phyloP scores from a whole-genome alignment of 441 rosid species.

The Populus hybrid region DNA sequence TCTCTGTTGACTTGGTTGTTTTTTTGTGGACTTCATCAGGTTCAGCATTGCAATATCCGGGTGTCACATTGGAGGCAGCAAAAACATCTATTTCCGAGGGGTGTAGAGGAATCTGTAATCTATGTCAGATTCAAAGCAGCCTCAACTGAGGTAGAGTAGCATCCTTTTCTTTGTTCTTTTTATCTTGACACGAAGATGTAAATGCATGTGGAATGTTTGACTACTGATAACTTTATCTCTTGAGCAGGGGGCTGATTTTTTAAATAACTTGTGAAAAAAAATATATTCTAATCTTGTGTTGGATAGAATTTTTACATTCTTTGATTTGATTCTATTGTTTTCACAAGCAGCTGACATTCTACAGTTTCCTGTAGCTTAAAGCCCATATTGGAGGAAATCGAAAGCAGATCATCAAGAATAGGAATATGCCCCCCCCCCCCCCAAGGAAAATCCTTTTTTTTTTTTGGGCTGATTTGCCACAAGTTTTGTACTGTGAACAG shows the following conservation, averaged over 20 bases:
- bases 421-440: constrained; percentile 80
- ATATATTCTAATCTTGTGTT: not conserved
- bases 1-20: too few relatives aligned
- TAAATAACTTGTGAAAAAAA: not conserved
- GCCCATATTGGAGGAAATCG: constrained; percentile 85
- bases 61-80: too few relatives aligned
- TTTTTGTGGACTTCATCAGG: too few relatives aligned
- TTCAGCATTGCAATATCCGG: too few relatives aligned
- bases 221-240: not conserved
- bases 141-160: too few relatives aligned
- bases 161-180: too few relatives aligned
- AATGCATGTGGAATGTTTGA: too few relatives aligned
- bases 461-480: constrained; percentile 95
- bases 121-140: too few relatives aligned
- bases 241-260: not conserved
- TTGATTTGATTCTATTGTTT: not conserved
- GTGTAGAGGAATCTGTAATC: too few relatives aligned
- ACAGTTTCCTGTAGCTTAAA: constrained; percentile 72
- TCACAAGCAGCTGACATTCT: constrained; percentile 14
- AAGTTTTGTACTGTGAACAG: constrained; percentile 90
- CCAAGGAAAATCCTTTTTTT: too few relatives aligned
- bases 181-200: too few relatives aligned
- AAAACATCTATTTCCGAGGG: too few relatives aligned
- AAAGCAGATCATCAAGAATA: constrained; percentile 91
- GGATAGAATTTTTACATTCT: constrained; percentile 1